phyloP scores from a whole-genome alignment of 1,139 yeast species.

The Protomyces inouyei region DNA sequence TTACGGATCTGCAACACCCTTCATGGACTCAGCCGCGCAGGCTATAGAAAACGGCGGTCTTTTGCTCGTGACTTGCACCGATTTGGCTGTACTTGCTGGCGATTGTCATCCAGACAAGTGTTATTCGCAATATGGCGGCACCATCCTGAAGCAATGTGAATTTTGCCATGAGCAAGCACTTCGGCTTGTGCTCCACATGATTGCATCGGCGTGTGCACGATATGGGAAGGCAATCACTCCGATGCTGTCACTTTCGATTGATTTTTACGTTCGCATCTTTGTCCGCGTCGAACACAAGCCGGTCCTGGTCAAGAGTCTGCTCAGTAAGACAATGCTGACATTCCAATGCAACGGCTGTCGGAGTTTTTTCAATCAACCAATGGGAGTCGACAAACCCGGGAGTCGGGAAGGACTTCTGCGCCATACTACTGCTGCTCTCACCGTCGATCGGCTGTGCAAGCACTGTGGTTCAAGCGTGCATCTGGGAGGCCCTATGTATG shows the following conservation, averaged over 20 bases:
- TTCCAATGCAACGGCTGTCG: slow-evolving; percentile 90
- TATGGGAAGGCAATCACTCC: slow-evolving; percentile 87
- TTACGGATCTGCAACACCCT: slow-evolving; percentile 94
- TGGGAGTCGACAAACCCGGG: slow-evolving; percentile 57
- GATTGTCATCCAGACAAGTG: slow-evolving; percentile 95
- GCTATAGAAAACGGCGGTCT: slow-evolving; percentile 76
- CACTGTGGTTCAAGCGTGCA: slow-evolving; percentile 68
- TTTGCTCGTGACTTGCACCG: slow-evolving; percentile 88
- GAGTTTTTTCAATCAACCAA: slow-evolving; percentile 59
- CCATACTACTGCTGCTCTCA: slow-evolving; percentile 39
- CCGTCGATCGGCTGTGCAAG: slow-evolving; percentile 54
- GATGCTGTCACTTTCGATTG: slow-evolving; percentile 73
- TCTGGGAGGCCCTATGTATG: slow-evolving; percentile 97
- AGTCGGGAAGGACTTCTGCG: slow-evolving; percentile 13
- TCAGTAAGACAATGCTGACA: slow-evolving; percentile 57
- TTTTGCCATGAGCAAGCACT: slow-evolving; percentile 87
- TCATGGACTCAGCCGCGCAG: slow-evolving; percentile 84
- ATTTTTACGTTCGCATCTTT: slow-evolving; percentile 83
- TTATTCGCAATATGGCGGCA: slow-evolving; percentile 92
- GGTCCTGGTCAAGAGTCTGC: slow-evolving; percentile 66
- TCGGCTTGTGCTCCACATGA: slow-evolving; percentile 69
- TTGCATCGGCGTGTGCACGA: slow-evolving; percentile 80
- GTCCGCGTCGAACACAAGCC: slow-evolving; percentile 74
- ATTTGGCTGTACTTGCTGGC: slow-evolving; percentile 91
- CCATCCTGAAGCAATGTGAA: slow-evolving; percentile 64